Percentiles rank a stretch among this genome's conserved stretches.
Conservation (phyloP, 2,329 filamentous ascomycete genomes). For the Fragosphaeria purpurea region DNA sequence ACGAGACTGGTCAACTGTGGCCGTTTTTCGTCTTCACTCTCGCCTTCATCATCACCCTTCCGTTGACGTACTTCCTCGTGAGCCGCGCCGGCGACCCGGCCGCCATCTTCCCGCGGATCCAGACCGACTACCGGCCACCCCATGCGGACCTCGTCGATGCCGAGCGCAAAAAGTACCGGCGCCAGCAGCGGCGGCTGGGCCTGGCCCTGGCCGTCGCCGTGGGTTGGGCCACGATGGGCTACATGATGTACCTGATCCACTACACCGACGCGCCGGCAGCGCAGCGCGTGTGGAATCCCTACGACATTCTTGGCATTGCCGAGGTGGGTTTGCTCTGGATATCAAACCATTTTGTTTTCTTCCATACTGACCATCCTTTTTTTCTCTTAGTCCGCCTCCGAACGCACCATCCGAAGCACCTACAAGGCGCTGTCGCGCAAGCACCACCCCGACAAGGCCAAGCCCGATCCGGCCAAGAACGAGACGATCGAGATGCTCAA, state of each 20-base stretch:
- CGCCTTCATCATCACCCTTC: constrained; percentile 75
- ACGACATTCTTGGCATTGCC: constrained; percentile 81
- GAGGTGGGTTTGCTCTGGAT: constrained; percentile 40
- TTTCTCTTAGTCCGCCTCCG: constrained; percentile 55
- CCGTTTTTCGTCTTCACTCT: constrained; percentile 97
- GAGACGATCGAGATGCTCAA: constrained; percentile 79
- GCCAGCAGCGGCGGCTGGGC: constrained; percentile 82
- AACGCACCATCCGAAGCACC: constrained; percentile 85
- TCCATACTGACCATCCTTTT: no score
- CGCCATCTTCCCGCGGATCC: constrained; percentile 72
- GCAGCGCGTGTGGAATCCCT: constrained; percentile 89
- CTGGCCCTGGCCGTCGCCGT: constrained; percentile 63
- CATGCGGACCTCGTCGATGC: constrained; percentile 75
- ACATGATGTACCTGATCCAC: constrained; percentile 85
- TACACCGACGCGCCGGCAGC: constrained; percentile 57
- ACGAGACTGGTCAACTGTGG: constrained; percentile 97
- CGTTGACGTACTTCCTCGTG: constrained; percentile 80
- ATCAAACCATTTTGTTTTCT: not conserved
- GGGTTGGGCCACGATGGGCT: constrained; percentile 76
- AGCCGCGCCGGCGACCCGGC: constrained; percentile 67
- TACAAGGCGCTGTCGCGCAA: constrained; percentile 81
- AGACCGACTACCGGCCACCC: constrained; percentile 68
- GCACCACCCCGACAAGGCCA: constrained; percentile 87
- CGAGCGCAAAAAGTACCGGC: constrained; percentile 77
- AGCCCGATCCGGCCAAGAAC: constrained; percentile 75